Evolutionary conservation across 257 asterid genomes (phyloP).

Genomic region (Rhazya stricta): DNA sequence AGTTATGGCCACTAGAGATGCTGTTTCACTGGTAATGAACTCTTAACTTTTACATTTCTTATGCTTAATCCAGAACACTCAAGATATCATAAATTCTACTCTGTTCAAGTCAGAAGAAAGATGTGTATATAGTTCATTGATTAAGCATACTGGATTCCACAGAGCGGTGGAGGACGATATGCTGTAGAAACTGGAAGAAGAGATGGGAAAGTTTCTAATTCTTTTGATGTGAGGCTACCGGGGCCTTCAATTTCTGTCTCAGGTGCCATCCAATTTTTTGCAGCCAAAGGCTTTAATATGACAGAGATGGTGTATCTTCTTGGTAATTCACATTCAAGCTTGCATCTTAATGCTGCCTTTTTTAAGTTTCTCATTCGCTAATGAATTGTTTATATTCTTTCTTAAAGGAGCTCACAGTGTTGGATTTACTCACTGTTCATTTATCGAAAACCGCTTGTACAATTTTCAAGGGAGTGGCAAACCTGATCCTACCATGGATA

Average conservation of each 20-base stretch:
- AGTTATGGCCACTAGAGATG: constrained; percentile 27
- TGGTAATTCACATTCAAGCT: neutral
- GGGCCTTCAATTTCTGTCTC: constrained; percentile 12
- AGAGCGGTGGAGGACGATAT: constrained; percentile 18
- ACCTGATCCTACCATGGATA: constrained; percentile 52
- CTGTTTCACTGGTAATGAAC: constrained; percentile 13
- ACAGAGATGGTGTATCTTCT: constrained; percentile 23
- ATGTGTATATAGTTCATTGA: no score
- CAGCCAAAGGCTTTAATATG: constrained; percentile 7
- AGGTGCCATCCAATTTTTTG: constrained; percentile 3
- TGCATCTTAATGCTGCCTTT: neutral
- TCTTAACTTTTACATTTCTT: neutral
- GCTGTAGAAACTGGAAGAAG: constrained; percentile 11
- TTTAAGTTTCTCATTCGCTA: neutral
- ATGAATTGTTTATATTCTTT: neutral
- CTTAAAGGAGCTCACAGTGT: constrained; percentile 61
- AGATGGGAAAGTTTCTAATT: constrained; percentile 15
- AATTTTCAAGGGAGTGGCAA: constrained; percentile 36
- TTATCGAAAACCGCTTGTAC: constrained; percentile 46
- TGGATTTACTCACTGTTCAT: constrained; percentile 53
- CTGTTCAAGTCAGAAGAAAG: no score
- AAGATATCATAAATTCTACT: no score
- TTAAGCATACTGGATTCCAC: neutral
- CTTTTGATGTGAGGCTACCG: constrained; percentile 7
- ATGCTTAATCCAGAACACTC: no score